Evolutionary conservation across 2,329 filamentous ascomycete species (phyloP), one percentile per base, ranked within the genome.

Genomic region (Colletotrichum cordylinicola): DNA sequence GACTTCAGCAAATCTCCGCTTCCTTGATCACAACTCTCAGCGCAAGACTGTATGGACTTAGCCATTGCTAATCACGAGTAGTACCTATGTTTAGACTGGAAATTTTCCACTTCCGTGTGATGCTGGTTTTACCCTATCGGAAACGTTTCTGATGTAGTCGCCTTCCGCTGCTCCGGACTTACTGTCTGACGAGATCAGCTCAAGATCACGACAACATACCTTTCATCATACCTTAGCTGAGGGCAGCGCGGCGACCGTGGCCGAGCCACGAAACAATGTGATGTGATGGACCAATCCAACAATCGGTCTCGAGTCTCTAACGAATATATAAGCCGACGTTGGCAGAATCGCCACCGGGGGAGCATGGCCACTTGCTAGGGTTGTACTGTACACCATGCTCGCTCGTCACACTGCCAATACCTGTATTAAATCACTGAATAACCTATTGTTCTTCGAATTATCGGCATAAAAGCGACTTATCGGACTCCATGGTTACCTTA

Each of bases 261-360:
- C 37, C 16, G 8, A 43, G 37, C 16, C 37, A 5, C 16, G 4
- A 43, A 10, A 16, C 9, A n/a, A 43, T 16, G 37, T 43, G 16
- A 4, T 16, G 9, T 43, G 16, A 18, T 18, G 4, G 16, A n/a
- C 9, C 8, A 18, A 8, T 43, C 37, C 2, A 10, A 10, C 16
- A 18, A n/a, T n/a, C 16, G 9, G 8, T 18, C 8, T 3, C 1
- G 18, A 18, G 16, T 2, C 0, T 2, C 2, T 18, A 9, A 43
- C 6, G n/a, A n/a, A 43, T 18, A 18, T 9, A 8, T 43, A 43
- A 43, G 37, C 16, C 8, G 37, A 16, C 18, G 37, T 43, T 18
- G 16, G 18, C 37, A 16, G 8, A 3, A n/a, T 43, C 37, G 16
- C 37, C 16, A 43, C 16, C 3, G 37, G 9, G 37, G 16, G 16